Percentiles rank a stretch among this genome's conserved stretches.
These are phyloP conservation scores for Fusarium falciforme DNA, from an alignment of 2,329 filamentous ascomycete genomes.

Conservation along the genomic window DNA sequence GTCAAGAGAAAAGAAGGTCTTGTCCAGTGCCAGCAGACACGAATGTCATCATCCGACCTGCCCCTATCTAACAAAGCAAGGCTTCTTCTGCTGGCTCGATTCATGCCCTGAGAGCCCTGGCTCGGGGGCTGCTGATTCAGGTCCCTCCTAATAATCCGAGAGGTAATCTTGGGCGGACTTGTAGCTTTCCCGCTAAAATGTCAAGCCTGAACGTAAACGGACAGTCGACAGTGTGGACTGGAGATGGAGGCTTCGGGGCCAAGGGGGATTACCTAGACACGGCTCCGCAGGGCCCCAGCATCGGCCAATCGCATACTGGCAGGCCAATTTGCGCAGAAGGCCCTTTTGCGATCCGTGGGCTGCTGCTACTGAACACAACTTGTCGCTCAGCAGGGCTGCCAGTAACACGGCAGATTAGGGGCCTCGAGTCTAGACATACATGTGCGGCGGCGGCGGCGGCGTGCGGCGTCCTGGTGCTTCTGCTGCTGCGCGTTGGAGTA, in stretches of 20 bases:
- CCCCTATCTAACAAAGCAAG: background rate
- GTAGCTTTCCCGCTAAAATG: slow-evolving; percentile 38
- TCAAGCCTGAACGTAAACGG: slow-evolving; percentile 31
- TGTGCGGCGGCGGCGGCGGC: background rate
- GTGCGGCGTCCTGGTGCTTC: background rate
- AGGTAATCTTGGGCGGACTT: slow-evolving; percentile 31
- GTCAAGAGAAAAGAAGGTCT: background rate
- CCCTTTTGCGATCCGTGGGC: slow-evolving; percentile 25
- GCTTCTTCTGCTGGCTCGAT: background rate
- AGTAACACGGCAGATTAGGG: slow-evolving; percentile 16
- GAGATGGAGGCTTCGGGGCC: slow-evolving; percentile 25
- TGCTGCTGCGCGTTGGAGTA: background rate
- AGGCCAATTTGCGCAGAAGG: slow-evolving; percentile 32
- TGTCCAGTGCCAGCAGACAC: background rate
- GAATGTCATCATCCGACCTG: background rate
- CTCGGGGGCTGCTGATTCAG: slow-evolving; percentile 36
- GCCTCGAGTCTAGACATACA: background rate
- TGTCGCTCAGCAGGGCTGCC: slow-evolving; percentile 1
- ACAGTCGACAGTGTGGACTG: slow-evolving; percentile 14
- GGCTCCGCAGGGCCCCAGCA: slow-evolving; percentile 28
- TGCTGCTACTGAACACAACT: slow-evolving; percentile 21
- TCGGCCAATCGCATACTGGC: slow-evolving; percentile 24
- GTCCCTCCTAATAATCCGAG: slow-evolving; percentile 32
- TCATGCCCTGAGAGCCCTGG: background rate
- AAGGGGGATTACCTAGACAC: slow-evolving; percentile 24